Evolutionary conservation across 2,329 filamentous ascomycete species (phyloP), one percentile per base, ranked within the genome.

Genomic region (Didymella lethalis): DNA sequence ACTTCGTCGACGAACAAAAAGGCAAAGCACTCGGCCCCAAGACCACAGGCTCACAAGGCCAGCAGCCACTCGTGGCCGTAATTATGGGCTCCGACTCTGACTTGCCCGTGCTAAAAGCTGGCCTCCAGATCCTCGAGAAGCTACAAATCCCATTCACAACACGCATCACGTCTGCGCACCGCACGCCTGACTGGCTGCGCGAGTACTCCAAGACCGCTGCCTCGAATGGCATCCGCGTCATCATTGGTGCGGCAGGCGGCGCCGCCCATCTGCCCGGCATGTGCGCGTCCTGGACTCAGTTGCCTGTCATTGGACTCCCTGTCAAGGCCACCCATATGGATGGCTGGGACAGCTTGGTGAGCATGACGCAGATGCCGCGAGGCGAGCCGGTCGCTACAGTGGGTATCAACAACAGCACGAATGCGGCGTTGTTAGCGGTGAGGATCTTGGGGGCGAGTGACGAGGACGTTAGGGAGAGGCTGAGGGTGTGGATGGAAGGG

Each of bases 1-100:
- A 88, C 44, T 79, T 85, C 50, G 85, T 87, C 25, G 85, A 90
- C 67, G 71, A 75, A 12, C 86, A 90, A 65, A 83, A 75, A 38
- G 76, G 74, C 36, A 76, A 77, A 32, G 73, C 56, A 65, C 45
- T 71, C 8, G 61, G 64, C 3, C 61, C 71, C 2, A 64, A 58
- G 8, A 48, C 65, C 23, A 47, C 62, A 16, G 20, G 25, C 40
- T 12, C 40, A 2, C 48, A 61, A 23, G 51, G 63, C 26, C 67
- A 77, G 54, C 41, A 44, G 41, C 88, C 89, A 0, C 76, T 91
- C 0, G 88, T 95, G 1, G 86, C 90, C 12, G 86, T 95, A 2
- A 92, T 91, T 28, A 94, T 94, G 91, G 92, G 91, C 36, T 94
- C 91, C 1, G 89, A 92, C 78, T 91, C 88, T 10, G 90, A 93